Percentiles rank a stretch among this genome's conserved stretches.
Evolutionary conservation across 1,284 basidiomycete genomes (phyloP).

Genomic region (Ceratobasidium sp.): DNA sequence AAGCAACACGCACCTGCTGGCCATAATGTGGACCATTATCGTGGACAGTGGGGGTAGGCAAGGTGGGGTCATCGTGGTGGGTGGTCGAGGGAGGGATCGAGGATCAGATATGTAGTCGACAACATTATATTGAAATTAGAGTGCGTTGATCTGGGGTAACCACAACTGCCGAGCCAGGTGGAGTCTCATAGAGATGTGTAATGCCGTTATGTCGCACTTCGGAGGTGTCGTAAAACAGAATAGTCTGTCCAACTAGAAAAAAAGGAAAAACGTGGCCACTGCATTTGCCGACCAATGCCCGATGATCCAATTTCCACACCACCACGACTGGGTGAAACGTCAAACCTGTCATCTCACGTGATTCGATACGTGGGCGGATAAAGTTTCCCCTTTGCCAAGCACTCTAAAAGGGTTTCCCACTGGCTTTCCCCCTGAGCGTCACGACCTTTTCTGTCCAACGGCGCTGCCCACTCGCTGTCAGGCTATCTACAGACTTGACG

Average conservation of each 20-base stretch:
- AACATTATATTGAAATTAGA: neutral
- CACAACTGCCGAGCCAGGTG: neutral
- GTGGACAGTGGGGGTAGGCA: neutral
- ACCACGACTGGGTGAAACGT: neutral
- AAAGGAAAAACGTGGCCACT: neutral
- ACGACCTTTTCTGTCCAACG: neutral
- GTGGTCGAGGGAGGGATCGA: neutral
- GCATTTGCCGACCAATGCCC: neutral
- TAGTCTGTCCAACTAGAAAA: neutral
- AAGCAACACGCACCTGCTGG: constrained; percentile 16
- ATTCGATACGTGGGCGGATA: neutral
- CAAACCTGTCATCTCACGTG: neutral
- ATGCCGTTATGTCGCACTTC: neutral
- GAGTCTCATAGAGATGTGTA: neutral
- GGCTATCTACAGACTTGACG: neutral
- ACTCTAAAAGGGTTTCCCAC: too few relatives aligned
- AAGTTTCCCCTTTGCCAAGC: neutral
- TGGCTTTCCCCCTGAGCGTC: neutral
- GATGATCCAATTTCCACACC: neutral
- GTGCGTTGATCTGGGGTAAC: neutral
- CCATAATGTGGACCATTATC: constrained; percentile 7
- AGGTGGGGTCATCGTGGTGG: neutral
- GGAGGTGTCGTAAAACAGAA: constrained; percentile 1
- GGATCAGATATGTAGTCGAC: neutral
- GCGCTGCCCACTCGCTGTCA: neutral